Evolutionary conservation across 495 filamentous ascomycete genomes (phyloP).

Genomic region (Aspergillus panamensis): DNA sequence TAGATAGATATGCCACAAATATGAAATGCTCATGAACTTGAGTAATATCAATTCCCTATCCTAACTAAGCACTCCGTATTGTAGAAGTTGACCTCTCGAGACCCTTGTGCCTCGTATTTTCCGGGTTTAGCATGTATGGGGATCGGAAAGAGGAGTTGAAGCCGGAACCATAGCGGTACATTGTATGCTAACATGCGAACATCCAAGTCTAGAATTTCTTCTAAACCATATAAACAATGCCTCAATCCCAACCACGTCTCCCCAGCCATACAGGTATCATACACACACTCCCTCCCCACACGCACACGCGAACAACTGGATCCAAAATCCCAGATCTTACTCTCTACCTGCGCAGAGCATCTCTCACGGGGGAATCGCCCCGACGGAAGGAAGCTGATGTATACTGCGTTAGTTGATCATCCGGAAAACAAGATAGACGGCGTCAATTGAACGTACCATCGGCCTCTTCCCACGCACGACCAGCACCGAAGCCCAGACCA

Average conservation of each 20-base stretch:
- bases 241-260: slow-evolving; percentile 15
- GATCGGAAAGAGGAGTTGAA: neutral
- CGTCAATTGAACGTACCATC: slow-evolving; percentile 43
- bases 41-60: neutral
- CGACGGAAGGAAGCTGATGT: slow-evolving; percentile 47
- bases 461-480: slow-evolving; percentile 89
- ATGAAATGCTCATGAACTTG: neutral
- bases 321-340: slow-evolving; percentile 17
- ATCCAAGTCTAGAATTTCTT: slow-evolving; percentile 21
- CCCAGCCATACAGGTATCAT: slow-evolving; percentile 46
- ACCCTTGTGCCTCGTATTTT: too few relatives aligned
- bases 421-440: neutral
- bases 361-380: slow-evolving; percentile 44
- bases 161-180: neutral
- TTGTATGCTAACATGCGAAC: neutral
- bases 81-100: too few relatives aligned
- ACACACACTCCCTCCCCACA: slow-evolving; percentile 26
- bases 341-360: slow-evolving; percentile 43
- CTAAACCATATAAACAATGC: slow-evolving; percentile 20
- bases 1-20: slow-evolving; percentile 3
- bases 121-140: neutral
- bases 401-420: slow-evolving; percentile 14
- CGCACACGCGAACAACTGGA: neutral
- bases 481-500: slow-evolving; percentile 90
- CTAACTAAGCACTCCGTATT: too few relatives aligned